These are phyloP conservation scores for Stemphylium beticola DNA, from an alignment of 2,329 filamentous ascomycete species.

Conservation along the genomic window DNA sequence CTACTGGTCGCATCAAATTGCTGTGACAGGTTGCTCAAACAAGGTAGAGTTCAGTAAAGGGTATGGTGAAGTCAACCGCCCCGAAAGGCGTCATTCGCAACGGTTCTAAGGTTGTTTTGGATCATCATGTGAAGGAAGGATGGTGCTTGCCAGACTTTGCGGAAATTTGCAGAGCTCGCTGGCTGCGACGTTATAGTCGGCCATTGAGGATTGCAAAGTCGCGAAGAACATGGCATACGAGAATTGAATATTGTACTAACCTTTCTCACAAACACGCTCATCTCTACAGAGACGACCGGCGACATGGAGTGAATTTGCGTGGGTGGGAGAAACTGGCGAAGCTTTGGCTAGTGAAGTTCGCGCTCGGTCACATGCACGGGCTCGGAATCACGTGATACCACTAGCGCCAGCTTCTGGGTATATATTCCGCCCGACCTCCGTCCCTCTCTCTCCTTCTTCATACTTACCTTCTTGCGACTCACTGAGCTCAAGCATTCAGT, in stretches of 20 bases:
- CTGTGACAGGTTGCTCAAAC: background rate
- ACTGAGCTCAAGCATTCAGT: slow-evolving; percentile 35
- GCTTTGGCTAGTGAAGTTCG: background rate
- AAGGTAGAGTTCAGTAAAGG: slow-evolving; percentile 42
- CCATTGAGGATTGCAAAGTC: background rate
- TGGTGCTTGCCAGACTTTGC: background rate
- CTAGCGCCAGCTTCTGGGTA: background rate
- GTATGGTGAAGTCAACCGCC: slow-evolving; percentile 58
- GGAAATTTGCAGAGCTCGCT: slow-evolving; percentile 1
- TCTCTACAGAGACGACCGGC: background rate
- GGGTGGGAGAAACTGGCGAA: slow-evolving; percentile 6
- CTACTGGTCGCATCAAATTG: slow-evolving; percentile 23
- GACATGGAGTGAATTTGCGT: slow-evolving; percentile 1
- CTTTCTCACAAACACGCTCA: slow-evolving; percentile 9
- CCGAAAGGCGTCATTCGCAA: slow-evolving; percentile 67
- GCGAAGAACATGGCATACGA: background rate
- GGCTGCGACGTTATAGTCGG: background rate
- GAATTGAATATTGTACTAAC: background rate
- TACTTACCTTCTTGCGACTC: slow-evolving; percentile 39
- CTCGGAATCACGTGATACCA: background rate
- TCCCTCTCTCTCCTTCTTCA: background rate
- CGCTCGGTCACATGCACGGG: background rate
- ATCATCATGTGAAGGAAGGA: slow-evolving; percentile 37
- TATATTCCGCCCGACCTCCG: background rate
- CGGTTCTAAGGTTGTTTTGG: slow-evolving; percentile 62